phyloP scores from a whole-genome alignment of 139 green algal genomes.

The Tetradesmus obliquus region DNA sequence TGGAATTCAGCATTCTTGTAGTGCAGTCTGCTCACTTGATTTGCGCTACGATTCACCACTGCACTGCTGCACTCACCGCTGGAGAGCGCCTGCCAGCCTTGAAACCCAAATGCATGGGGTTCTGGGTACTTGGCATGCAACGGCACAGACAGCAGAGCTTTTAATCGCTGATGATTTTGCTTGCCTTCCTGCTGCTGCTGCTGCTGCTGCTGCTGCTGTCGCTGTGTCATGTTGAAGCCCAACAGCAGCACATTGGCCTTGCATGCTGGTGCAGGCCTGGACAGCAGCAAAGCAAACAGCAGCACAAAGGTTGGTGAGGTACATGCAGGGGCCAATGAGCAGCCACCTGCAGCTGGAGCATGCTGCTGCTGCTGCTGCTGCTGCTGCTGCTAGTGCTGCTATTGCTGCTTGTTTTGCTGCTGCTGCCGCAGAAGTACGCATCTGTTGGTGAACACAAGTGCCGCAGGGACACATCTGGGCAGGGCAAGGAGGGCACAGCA shows the following conservation, averaged over 20 bases:
- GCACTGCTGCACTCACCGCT: not conserved
- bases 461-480: too few species aligned
- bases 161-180: not conserved
- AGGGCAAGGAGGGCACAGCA: too few species aligned
- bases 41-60: not conserved
- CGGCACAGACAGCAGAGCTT: not conserved
- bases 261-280: conserved; percentile 38
- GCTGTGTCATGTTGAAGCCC: conserved; percentile 9
- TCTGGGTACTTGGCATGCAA: conserved; percentile 43
- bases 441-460: too few species aligned
- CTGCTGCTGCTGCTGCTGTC: conserved; percentile 9
- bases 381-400: not conserved
- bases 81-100: not conserved
- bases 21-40: too few species aligned
- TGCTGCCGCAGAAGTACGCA: not conserved
- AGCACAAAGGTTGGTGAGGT: not conserved
- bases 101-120: not conserved
- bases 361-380: not conserved
- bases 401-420: not conserved
- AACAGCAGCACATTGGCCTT: conserved; percentile 20
- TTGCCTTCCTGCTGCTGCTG: not conserved
- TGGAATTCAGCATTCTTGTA: too few species aligned
- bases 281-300: not conserved
- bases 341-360: not conserved
- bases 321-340: not conserved